Evolutionary conservation across 306 rosid species (phyloP).

Genomic region (Casuarina cunninghamiana): DNA sequence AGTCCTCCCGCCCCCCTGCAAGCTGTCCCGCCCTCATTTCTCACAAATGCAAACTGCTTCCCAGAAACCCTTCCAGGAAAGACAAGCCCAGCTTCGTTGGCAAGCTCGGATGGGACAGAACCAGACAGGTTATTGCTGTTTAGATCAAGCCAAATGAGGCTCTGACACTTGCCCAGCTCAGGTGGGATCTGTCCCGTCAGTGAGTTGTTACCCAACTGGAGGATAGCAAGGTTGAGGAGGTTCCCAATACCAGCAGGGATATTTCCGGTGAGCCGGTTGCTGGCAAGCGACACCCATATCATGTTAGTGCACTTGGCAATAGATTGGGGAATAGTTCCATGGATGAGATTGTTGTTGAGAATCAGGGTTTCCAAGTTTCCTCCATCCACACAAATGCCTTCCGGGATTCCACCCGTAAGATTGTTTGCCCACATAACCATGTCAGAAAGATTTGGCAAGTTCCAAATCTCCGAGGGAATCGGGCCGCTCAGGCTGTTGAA

Average conservation of each 20-base stretch:
- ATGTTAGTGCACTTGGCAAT: constrained; percentile 64
- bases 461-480: constrained; percentile 62
- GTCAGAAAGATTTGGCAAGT: constrained; percentile 57
- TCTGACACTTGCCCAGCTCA: constrained; percentile 59
- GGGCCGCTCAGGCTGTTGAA: constrained; percentile 62
- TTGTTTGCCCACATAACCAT: constrained; percentile 78
- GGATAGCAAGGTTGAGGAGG: constrained; percentile 53
- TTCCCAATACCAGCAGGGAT: constrained; percentile 66
- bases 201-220: constrained; percentile 70
- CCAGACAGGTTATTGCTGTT: constrained; percentile 60
- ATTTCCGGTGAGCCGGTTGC: constrained; percentile 52
- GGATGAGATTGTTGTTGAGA: constrained; percentile 58
- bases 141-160: constrained; percentile 73
- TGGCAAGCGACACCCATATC: constrained; percentile 64
- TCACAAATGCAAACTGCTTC: constrained; percentile 73
- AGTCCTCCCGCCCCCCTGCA: constrained; percentile 86
- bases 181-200: constrained; percentile 66
- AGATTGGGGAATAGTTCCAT: constrained; percentile 60
- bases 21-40: constrained; percentile 76
- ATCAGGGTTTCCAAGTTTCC: constrained; percentile 59
- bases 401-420: constrained; percentile 61
- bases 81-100: constrained; percentile 61
- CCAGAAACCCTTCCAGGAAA: constrained; percentile 64
- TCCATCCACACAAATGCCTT: constrained; percentile 54
- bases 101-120: constrained; percentile 52